These are phyloP conservation scores for Polygonum maritimum DNA, from an alignment of 148 eudicot species.

Conservation along the genomic window DNA sequence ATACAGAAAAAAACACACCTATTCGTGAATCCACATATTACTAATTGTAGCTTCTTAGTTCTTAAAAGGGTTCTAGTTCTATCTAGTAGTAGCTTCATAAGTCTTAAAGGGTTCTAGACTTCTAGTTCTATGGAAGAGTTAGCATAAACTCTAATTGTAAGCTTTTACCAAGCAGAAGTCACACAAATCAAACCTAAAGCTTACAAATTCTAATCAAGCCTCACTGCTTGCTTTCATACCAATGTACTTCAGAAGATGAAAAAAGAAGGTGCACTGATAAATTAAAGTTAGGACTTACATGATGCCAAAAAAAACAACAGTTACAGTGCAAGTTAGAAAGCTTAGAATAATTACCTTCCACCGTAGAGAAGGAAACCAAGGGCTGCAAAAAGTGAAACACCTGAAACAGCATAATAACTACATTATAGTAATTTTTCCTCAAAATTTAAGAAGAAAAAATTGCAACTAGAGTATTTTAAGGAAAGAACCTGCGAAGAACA, in stretches of 20 bases:
- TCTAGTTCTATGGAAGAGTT: too few species aligned
- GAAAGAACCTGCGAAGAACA: conserved; percentile 83
- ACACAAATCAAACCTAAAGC: background rate
- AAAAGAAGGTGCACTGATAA: background rate
- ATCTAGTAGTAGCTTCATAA: too few species aligned
- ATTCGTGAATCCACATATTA: background rate
- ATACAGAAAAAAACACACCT: too few species aligned
- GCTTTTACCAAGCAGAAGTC: background rate
- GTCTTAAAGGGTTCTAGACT: too few species aligned
- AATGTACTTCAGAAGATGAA: background rate
- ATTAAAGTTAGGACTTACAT: background rate
- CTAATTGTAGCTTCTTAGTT: too few species aligned
- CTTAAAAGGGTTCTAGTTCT: too few species aligned
- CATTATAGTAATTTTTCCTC: background rate
- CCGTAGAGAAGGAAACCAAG: conserved; percentile 93
- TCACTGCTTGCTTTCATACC: background rate
- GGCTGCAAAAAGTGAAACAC: conserved; percentile 83
- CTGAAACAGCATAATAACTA: conserved; percentile 31
- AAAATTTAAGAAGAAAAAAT: background rate
- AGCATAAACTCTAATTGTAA: background rate
- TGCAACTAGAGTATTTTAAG: background rate
- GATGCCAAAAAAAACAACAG: background rate
- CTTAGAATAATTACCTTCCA: conserved; percentile 49
- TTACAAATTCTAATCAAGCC: background rate
- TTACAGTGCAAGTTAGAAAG: background rate